Base-by-base conservation (phyloP, 2,329 filamentous ascomycete genomes). In the Pestalotiopsis fici region DNA sequence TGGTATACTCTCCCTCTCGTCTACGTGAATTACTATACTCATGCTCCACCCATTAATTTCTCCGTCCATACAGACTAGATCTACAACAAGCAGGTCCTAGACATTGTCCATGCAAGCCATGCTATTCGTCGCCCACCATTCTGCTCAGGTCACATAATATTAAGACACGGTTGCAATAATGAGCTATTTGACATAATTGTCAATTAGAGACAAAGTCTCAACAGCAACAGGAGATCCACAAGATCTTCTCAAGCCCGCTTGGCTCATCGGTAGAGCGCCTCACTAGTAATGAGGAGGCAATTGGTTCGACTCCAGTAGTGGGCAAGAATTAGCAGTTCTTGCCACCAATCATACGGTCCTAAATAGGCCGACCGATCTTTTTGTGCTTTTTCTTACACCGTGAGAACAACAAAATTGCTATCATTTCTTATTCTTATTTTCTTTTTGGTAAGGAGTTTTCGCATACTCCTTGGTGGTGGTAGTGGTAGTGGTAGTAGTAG, bases 261-360 rank as follows among this genome's bases (percentile, higher is more conserved):
- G 55, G 55, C 55, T 57, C 55, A 57, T 25, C 55, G 55, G 23
- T 57, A 57, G 55, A 57, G 55, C 55, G 55, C 55, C 55, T 57
- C 55, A 57, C 55, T 57, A 57, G 55, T 57, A 57, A 57, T 57
- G 55, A 57, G 55, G 55, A 57, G 55, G 55, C 55, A 28, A 57
- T 57, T 28, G 55, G 55, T 57, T 57, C 55, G 27, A 57, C 55
- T 57, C 55, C 55, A 28, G 27, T 57, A 57, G 23, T 57, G 55
- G 55, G 55, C 55, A 57, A 27, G 43, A 47, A 47, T 47, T 47
- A n/a, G 15, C 43, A 47, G 18, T 47, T 47, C 43, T 47, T 47
- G 43, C 43, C 43, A 47, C 43, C 18, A 47, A 47, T 47, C 43
- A 47, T 47, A 21, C 43, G 43, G 43, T 47, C 43, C 43, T 47